phyloP scores from a whole-genome alignment of 192 early-diverging fungal genomes.

The Dissophora ornata region DNA sequence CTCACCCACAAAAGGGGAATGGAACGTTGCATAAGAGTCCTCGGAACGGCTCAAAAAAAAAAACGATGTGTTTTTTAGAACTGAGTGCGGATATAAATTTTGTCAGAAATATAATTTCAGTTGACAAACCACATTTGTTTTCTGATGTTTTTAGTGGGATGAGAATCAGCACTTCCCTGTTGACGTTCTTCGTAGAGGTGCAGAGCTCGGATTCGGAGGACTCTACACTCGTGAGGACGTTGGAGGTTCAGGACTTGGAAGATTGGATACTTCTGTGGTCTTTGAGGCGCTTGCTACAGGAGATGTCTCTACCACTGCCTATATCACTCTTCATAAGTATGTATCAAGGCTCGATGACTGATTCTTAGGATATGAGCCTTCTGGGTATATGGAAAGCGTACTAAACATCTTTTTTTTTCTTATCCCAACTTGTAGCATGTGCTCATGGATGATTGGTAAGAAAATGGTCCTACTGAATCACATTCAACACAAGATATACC shows the following conservation, averaged over 20 bases:
- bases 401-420: not conserved
- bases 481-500: not conserved
- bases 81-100: no score
- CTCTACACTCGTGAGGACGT: slow-evolving; percentile 57
- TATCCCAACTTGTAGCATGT: slow-evolving; percentile 48
- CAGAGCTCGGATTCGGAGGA: slow-evolving; percentile 69
- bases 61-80: no score
- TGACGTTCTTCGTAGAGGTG: slow-evolving; percentile 61
- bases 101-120: no score
- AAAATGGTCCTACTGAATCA: no score
- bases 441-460: slow-evolving; percentile 68
- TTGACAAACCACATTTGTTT: no score
- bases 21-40: no score
- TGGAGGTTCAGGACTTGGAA: slow-evolving; percentile 62
- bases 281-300: slow-evolving; percentile 68
- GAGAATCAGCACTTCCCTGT: slow-evolving; percentile 59
- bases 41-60: no score
- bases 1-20: no score
- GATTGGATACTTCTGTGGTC: slow-evolving; percentile 65
- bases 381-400: no score
- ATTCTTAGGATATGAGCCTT: no score
- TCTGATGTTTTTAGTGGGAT: slow-evolving; percentile 57
- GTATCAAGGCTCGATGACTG: not conserved
- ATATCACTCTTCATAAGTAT: slow-evolving; percentile 68
- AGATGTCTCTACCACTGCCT: slow-evolving; percentile 65